Base-by-base conservation (phyloP, 495 filamentous ascomycete genomes). In the Pyronema omphalodes region DNA sequence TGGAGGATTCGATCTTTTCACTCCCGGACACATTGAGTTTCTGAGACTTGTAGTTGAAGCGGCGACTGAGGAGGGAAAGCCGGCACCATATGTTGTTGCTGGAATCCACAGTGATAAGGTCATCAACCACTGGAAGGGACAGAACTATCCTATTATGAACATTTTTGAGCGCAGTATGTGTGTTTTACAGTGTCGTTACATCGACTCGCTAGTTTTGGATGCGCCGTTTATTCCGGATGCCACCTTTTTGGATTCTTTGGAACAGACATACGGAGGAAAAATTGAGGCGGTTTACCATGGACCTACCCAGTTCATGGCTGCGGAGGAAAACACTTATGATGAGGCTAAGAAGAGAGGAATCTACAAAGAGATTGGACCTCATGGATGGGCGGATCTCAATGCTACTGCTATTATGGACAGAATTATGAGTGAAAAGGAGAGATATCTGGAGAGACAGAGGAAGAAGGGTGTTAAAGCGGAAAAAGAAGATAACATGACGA, bases 61-160 rank as follows among this genome's bases (percentile, higher is more conserved):
- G 0, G 89, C 96, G 67, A 69, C 75, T 35, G 68, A 79, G 50
- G 75, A 75, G 6, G 70, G 79, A 15, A 73, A 77, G 23, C 73
- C 71, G 36, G 84, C 93, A 63, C 91, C 89, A 64, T 99, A 84
- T 65, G 74, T 99, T 45, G 77, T 96, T 57, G 87, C 83, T 6
- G 91, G 91, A 23, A 79, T 99, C 29, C 93, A 99, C 64, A 83
- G 93, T 63, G 91, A 99, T 67, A 76, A 81, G 56, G 87, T 89
- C 41, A 91, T 99, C 65, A 96, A 96, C 67, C 67, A 80, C 59
- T 89, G 84, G 83, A 95, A 96, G 70, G 88, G 93, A 8, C 71
- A 94, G 58, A 99, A 99, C 68, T 96, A 95, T 66, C 91, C 91
- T 1, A 95, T 99, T 66, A 99, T 96, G 91, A 95, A 94, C 69